Evolutionary conservation across 225 moss, liverwort and hornwort species (phyloP), one percentile per base, ranked within the genome.

Genomic region (Sphagnum tenellum): DNA sequence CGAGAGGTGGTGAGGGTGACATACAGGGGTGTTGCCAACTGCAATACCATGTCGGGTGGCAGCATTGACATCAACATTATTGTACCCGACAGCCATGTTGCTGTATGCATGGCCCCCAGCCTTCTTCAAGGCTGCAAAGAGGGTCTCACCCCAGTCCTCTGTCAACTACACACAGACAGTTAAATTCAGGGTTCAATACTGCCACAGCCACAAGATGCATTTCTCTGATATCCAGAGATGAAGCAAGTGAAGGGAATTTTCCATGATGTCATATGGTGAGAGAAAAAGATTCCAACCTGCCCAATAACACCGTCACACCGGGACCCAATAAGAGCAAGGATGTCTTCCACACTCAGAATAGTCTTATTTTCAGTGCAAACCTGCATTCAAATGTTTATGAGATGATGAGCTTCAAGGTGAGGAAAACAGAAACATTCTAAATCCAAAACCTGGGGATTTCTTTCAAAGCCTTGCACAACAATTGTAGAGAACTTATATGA

Each of bases 71-170:
- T 99, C 89, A 55, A 99, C 98, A 69, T 99, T 99, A 72, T 99
- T 99, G 73, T 99, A 99, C 10, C 98, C 98, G 4, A 99, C 98
- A 45, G 98, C 98, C 98, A 99, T 99, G 71, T 93, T 99, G 70
- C 98, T 99, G 74, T 48, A 99, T 1, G 90, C 93, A 61, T 75
- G 82, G 48, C 98, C 93, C 52, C 98, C 98, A 55, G 93, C 93
- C 60, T 87, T 90, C 78, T 86, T 81, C 73, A 99, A 58, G 46
- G 98, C 98, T 8, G 89, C 88, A 49, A 99, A 99, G 12, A 99
- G 76, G 4, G 86, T 73, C 67, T 99, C 90, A 49, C 98, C 98
- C 98, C 98, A 99, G 61, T 99, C 98, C 75, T 99, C 98, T 45
- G 98, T 99, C 74, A 99, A 72, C 92, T 96, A 81, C 64, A 69